Conservation (phyloP, 805 yeast genomes). For the Lipomyces spencermartinsiae region DNA sequence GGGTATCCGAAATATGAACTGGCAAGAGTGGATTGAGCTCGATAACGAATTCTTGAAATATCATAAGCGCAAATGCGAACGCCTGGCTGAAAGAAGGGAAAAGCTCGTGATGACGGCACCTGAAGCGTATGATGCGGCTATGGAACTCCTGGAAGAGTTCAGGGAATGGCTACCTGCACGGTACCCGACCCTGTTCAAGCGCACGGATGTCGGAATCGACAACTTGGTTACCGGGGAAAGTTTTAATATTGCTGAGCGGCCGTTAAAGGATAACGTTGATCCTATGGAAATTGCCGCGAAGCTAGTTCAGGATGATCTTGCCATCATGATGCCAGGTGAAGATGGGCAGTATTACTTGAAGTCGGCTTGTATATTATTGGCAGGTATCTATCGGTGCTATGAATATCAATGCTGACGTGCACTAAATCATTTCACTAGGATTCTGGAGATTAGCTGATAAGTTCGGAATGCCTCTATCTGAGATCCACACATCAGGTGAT, state of each 20-base stretch:
- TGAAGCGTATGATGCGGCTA: constrained; percentile 51
- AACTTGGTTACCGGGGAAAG: constrained; percentile 62
- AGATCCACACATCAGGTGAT: constrained; percentile 69
- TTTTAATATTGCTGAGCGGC: constrained; percentile 47
- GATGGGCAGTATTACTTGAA: constrained; percentile 63
- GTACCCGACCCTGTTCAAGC: constrained; percentile 60
- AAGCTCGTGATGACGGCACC: constrained; percentile 49
- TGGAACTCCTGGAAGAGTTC: constrained; percentile 62
- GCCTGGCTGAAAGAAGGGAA: constrained; percentile 55
- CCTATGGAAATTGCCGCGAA: constrained; percentile 65
- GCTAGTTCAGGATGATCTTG: constrained; percentile 70
- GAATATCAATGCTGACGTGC: background rate
- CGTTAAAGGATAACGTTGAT: constrained; percentile 50
- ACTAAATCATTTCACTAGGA: constrained; percentile 15
- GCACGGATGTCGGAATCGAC: constrained; percentile 55
- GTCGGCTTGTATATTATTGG: constrained; percentile 67
- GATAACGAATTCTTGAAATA: constrained; percentile 68
- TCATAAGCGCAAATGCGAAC: constrained; percentile 58
- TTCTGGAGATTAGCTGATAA: constrained; percentile 74
- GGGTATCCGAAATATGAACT: constrained; percentile 71
- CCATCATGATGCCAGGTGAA: constrained; percentile 65
- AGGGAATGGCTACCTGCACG: constrained; percentile 60
- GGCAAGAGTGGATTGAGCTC: constrained; percentile 68
- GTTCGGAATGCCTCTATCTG: constrained; percentile 58
- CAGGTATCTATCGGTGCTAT: constrained; percentile 49